phyloP scores from a whole-genome alignment of 805 yeast species.

The Priceomyces medius region DNA sequence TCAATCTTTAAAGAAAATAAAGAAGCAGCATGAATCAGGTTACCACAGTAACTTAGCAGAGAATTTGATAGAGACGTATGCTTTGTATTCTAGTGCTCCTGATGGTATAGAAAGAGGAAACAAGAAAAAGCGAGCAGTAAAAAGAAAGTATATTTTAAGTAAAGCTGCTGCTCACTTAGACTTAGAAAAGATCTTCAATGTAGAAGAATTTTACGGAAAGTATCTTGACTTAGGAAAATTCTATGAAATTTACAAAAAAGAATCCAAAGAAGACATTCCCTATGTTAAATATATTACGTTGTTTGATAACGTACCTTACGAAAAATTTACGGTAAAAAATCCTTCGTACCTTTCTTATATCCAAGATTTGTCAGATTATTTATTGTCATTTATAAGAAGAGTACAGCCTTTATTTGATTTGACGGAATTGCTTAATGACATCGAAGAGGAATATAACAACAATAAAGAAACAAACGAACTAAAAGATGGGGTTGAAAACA shows the following conservation, averaged over 20 bases:
- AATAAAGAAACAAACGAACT: not conserved
- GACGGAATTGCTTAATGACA: slow-evolving; percentile 16
- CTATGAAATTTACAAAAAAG: slow-evolving; percentile 56
- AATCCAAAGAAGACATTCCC: slow-evolving; percentile 24
- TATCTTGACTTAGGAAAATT: slow-evolving; percentile 54
- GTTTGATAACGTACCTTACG: slow-evolving; percentile 39
- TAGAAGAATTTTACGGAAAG: slow-evolving; percentile 64
- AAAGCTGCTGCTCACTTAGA: slow-evolving; percentile 49
- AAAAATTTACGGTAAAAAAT: slow-evolving; percentile 18
- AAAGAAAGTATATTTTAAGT: slow-evolving; percentile 45
- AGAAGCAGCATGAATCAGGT: slow-evolving; percentile 5
- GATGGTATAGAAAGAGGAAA: slow-evolving; percentile 13
- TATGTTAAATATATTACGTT: slow-evolving; percentile 52
- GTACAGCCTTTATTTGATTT: slow-evolving; percentile 50
- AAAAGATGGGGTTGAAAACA: slow-evolving; percentile 13
- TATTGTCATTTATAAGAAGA: slow-evolving; percentile 46
- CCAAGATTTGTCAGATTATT: slow-evolving; percentile 45
- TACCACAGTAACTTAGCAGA: slow-evolving; percentile 8
- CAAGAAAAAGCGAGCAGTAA: slow-evolving; percentile 23
- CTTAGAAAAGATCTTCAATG: slow-evolving; percentile 50
- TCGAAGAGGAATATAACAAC: slow-evolving; percentile 8
- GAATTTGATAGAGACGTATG: slow-evolving; percentile 15
- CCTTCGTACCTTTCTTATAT: slow-evolving; percentile 47
- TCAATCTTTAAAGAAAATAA: slow-evolving; percentile 7
- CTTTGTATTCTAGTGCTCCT: slow-evolving; percentile 26